Conservation (phyloP, 1,284 basidiomycete species). For the Fomitopsis pinicola region DNA sequence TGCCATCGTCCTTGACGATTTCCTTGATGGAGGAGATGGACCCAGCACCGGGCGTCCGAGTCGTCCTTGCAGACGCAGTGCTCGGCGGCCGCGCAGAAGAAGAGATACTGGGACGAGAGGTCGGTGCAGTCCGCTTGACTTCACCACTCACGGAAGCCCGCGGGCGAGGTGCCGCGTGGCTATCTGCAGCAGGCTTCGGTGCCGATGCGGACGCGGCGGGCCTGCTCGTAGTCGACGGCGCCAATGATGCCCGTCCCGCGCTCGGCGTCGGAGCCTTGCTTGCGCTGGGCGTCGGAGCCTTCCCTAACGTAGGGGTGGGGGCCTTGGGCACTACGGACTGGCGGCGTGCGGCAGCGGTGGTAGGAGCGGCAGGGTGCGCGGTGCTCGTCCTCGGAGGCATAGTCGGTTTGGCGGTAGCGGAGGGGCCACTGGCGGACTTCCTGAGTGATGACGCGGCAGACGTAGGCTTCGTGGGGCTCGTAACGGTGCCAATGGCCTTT, state of each 20-base stretch:
- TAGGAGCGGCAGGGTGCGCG: slow-evolving; percentile 22
- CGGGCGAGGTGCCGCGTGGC: slow-evolving; percentile 25
- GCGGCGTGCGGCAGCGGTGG: slow-evolving; percentile 19
- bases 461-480: slow-evolving; percentile 31
- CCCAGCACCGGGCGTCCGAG: slow-evolving; percentile 39
- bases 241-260: slow-evolving; percentile 37
- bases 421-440: slow-evolving; percentile 43
- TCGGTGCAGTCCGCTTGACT: slow-evolving; percentile 23
- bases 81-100: slow-evolving; percentile 23
- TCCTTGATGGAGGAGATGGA: slow-evolving; percentile 72
- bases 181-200: slow-evolving; percentile 36
- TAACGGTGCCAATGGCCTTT: slow-evolving; percentile 36
- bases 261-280: slow-evolving; percentile 40
- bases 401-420: slow-evolving; percentile 38
- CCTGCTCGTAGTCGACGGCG: slow-evolving; percentile 20
- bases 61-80: slow-evolving; percentile 28
- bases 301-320: slow-evolving; percentile 41
- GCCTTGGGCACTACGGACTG: slow-evolving; percentile 31
- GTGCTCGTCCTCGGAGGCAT: slow-evolving; percentile 32
- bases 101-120: slow-evolving; percentile 25
- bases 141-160: slow-evolving; percentile 33
- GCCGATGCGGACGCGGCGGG: slow-evolving; percentile 12
- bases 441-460: slow-evolving; percentile 38
- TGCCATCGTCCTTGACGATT: slow-evolving; percentile 50
- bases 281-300: slow-evolving; percentile 37